A percentile compares a stretch with the other conserved stretches of the same genome.
These are phyloP conservation scores for Ormosia emarginata DNA, from an alignment of 306 rosid species.

Conservation along the genomic window DNA sequence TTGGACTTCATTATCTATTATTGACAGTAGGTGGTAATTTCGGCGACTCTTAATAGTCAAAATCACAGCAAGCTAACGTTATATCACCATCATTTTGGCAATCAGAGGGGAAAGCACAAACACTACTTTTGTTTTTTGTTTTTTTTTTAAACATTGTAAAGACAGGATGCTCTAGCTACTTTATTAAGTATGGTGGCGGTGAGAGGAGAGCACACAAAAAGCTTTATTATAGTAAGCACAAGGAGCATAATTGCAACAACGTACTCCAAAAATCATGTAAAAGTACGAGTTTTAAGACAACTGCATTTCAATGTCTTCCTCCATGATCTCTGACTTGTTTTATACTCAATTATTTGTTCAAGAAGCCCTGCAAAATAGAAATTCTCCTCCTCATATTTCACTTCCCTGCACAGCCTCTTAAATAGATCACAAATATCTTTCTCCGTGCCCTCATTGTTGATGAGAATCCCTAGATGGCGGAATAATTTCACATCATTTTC, in stretches of 20 bases:
- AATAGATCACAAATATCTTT: conserved; percentile 18
- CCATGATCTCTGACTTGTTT: neutral
- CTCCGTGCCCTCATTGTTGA: neutral
- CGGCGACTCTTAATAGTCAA: too few species aligned
- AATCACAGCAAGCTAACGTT: too few species aligned
- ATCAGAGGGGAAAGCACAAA: too few species aligned
- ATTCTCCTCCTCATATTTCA: neutral
- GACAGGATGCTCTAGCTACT: neutral
- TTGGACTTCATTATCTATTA: too few species aligned
- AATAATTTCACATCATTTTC: conserved; percentile 40
- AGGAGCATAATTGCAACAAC: conserved; percentile 21
- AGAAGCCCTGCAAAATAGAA: conserved; percentile 38
- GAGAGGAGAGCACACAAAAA: conserved; percentile 30
- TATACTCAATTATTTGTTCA: conserved; percentile 23
- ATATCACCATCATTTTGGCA: too few species aligned
- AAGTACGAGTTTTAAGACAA: neutral
- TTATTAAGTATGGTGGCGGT: conserved; percentile 11
- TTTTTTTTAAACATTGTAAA: too few species aligned
- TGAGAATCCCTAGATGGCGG: conserved; percentile 21
- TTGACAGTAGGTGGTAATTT: too few species aligned
- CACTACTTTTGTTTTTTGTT: too few species aligned
- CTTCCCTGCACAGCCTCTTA: conserved; percentile 12
- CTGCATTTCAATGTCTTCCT: neutral
- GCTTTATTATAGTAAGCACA: conserved; percentile 26
- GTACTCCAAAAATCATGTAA: neutral